phyloP scores from a whole-genome alignment of 1,284 basidiomycete species.

The Microbotryomycetes sp. region DNA sequence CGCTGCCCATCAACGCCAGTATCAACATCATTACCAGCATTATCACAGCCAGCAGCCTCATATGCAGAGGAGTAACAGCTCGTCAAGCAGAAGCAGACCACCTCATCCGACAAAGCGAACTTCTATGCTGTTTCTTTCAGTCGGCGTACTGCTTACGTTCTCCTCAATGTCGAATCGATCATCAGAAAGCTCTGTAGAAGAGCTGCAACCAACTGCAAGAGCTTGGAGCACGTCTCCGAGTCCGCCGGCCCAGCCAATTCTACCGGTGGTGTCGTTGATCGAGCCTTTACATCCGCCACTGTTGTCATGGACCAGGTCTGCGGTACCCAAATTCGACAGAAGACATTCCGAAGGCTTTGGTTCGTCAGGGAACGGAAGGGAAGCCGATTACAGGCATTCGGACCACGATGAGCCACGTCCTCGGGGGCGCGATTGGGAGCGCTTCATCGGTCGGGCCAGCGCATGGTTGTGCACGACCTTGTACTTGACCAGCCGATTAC shows the following conservation, averaged over 20 bases:
- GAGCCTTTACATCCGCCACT: no score
- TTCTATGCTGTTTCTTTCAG: constrained; percentile 20
- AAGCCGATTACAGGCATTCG: not conserved
- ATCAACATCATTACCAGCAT: not conserved
- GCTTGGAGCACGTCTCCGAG: not conserved
- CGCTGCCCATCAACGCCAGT: not conserved
- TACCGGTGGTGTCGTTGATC: no score
- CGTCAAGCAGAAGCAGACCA: constrained; percentile 22
- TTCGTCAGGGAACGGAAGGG: not conserved
- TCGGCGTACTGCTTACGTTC: constrained; percentile 24
- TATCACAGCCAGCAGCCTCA: not conserved
- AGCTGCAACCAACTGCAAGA: not conserved
- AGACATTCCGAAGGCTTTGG: not conserved
- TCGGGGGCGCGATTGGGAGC: constrained; percentile 37
- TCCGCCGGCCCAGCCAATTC: not conserved
- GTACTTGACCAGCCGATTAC: constrained; percentile 81
- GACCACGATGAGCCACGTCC: not conserved
- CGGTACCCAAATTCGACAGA: not conserved
- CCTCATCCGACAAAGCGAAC: constrained; percentile 16
- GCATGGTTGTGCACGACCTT: constrained; percentile 87
- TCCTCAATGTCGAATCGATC: not conserved
- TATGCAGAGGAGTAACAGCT: not conserved
- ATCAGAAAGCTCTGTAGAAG: no score
- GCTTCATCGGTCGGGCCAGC: constrained; percentile 72
- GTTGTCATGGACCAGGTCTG: not conserved